A percentile compares a stretch with the other conserved stretches of the same genome.
Conservation (phyloP, 192 early-diverging fungal species). For the Backusella tarrabulga region DNA sequence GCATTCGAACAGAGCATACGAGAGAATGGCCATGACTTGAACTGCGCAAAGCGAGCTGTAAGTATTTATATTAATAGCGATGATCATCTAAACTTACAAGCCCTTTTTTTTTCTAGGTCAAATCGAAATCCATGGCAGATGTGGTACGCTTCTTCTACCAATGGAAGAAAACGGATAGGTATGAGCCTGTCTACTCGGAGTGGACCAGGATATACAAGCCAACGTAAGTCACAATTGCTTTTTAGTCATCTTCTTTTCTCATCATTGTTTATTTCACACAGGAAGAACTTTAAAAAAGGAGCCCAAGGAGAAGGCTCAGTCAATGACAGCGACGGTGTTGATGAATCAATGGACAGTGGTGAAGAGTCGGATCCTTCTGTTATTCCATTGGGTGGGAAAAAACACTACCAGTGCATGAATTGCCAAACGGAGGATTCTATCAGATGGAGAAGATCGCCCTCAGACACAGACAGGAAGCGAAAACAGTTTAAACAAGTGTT, state of each 20-base stretch:
- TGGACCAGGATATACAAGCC: conserved; percentile 58
- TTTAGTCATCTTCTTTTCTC: not conserved
- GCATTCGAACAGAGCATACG: conserved; percentile 64
- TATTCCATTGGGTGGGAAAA: not conserved
- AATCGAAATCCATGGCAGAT: conserved; percentile 43
- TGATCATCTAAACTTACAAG: not conserved
- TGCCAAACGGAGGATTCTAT: conserved; percentile 36
- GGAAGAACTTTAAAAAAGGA: conserved; percentile 46
- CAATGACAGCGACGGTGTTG: not conserved
- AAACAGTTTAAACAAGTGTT: conserved; percentile 38
- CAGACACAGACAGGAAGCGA: conserved; percentile 40
- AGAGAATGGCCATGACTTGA: conserved; percentile 65
- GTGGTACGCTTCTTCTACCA: conserved; percentile 62
- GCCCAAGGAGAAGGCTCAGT: conserved; percentile 3
- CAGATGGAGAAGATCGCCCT: conserved; percentile 40
- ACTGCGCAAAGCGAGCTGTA: conserved; percentile 54
- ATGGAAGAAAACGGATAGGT: conserved; percentile 57
- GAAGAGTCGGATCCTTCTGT: conserved; percentile 15
- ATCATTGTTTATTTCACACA: conserved; percentile 5
- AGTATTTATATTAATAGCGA: conserved; percentile 31
- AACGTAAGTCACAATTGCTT: conserved; percentile 37
- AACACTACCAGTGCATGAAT: conserved; percentile 39
- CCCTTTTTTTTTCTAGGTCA: not conserved
- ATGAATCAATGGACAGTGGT: not conserved
- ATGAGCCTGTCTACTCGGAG: conserved; percentile 59